phyloP scores from a whole-genome alignment of 2,329 filamentous ascomycete species.

The Ascochyta viciae-villosae region DNA sequence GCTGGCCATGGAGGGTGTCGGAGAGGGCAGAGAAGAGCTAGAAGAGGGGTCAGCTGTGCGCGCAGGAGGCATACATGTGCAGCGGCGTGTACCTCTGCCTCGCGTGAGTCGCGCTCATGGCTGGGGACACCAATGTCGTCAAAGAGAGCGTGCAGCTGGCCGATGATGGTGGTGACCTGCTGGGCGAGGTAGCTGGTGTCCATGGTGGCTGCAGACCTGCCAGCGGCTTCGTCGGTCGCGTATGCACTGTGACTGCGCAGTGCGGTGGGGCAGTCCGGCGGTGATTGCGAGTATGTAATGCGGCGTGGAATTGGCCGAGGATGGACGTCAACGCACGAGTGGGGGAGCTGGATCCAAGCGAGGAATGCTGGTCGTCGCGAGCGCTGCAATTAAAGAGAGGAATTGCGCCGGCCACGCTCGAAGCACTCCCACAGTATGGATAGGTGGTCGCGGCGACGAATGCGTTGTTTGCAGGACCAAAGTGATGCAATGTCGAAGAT shows the following conservation, averaged over 20 bases:
- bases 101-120: slow-evolving; percentile 89
- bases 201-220: slow-evolving; percentile 62
- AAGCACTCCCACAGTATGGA: slow-evolving; percentile 11
- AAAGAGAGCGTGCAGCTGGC: slow-evolving; percentile 91
- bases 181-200: slow-evolving; percentile 92
- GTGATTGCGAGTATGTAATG: slow-evolving; percentile 30
- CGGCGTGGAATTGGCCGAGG: slow-evolving; percentile 12
- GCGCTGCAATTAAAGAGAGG: slow-evolving; percentile 18
- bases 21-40: slow-evolving; percentile 92
- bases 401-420: slow-evolving; percentile 14
- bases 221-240: slow-evolving; percentile 40
- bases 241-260: slow-evolving; percentile 43
- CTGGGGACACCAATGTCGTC: slow-evolving; percentile 96
- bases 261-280: slow-evolving; percentile 26
- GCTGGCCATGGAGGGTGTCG: slow-evolving; percentile 88
- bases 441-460: slow-evolving; percentile 8
- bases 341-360: slow-evolving; percentile 9
- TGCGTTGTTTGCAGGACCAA: slow-evolving; percentile 9
- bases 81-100: slow-evolving; percentile 73
- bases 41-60: slow-evolving; percentile 19
- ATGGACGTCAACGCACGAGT: slow-evolving; percentile 3
- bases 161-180: slow-evolving; percentile 93
- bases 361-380: slow-evolving; percentile 16
- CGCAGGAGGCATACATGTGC: background rate
- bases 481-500: slow-evolving; percentile 19